These are phyloP conservation scores for Alisma plantagoaquatica DNA, from an alignment of 106 monocot species.

Conservation along the genomic window DNA sequence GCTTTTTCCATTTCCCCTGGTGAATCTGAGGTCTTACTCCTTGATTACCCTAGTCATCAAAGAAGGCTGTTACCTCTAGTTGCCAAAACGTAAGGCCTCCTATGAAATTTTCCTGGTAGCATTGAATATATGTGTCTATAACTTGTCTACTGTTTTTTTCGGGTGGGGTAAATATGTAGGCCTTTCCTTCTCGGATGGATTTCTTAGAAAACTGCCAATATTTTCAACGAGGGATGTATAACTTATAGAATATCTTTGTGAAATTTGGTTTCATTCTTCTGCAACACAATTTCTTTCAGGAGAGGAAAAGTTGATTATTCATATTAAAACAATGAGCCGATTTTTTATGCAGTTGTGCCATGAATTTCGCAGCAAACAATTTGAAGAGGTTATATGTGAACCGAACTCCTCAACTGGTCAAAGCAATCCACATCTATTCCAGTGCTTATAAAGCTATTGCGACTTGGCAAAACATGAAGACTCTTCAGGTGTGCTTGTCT, in stretches of 20 bases:
- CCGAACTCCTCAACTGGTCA: constrained; percentile 61
- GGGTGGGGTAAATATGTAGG: neutral
- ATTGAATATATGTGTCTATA: too few relatives aligned
- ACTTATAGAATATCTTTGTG: too few relatives aligned
- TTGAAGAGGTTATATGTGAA: constrained; percentile 59
- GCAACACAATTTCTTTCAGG: neutral
- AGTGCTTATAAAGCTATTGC: constrained; percentile 78
- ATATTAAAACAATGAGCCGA: neutral
- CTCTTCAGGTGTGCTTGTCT: constrained; percentile 47
- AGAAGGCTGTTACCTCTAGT: constrained; percentile 80
- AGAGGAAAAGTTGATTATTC: neutral
- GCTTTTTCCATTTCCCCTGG: constrained; percentile 61
- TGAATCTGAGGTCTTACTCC: constrained; percentile 61
- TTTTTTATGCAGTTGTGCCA: constrained; percentile 47
- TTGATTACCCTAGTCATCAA: constrained; percentile 95
- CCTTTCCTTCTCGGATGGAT: neutral
- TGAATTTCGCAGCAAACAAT: constrained; percentile 64
- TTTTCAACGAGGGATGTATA: too few relatives aligned
- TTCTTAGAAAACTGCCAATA: neutral
- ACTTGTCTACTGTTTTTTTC: too few relatives aligned
- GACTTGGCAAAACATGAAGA: constrained; percentile 96
- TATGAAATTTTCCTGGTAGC: neutral
- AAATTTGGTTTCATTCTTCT: neutral
- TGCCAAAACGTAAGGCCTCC: constrained; percentile 60
- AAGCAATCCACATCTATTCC: constrained; percentile 73